Evolutionary conservation across 176 grass and related monocot species (phyloP).

Genomic region (Oryza coarctata): DNA sequence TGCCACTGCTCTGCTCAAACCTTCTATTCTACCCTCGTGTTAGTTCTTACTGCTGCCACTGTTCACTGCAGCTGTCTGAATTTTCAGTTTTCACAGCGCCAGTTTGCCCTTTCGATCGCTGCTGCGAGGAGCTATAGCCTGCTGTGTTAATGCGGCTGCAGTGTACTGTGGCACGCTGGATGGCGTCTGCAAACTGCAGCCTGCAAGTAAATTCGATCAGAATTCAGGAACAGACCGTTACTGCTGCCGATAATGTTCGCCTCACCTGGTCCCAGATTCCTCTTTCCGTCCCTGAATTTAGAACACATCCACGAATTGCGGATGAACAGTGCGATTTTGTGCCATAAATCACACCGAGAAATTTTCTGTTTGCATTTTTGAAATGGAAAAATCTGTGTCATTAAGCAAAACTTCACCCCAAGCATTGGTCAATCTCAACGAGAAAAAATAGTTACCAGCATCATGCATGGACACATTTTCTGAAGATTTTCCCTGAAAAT

Average conservation of each 20-base stretch:
- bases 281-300: neutral
- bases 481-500: no score
- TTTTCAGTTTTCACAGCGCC: neutral
- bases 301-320: neutral
- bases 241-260: neutral
- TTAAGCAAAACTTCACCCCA: neutral
- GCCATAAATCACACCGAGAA: neutral
- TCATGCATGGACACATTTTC: no score
- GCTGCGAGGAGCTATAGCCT: neutral
- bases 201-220: slow-evolving; percentile 41
- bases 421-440: neutral
- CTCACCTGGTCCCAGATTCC: neutral
- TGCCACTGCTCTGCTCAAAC: neutral
- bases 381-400: neutral
- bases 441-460: neutral
- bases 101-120: neutral
- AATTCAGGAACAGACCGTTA: slow-evolving; percentile 7
- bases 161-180: neutral
- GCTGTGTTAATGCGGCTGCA: neutral
- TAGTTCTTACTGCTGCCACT: neutral
- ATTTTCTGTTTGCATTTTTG: neutral
- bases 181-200: slow-evolving; percentile 18
- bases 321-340: neutral
- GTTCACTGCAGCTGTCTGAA: neutral
- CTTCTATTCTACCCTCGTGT: neutral